Evolutionary conservation across 2,329 filamentous ascomycete species (phyloP).

Genomic region (Diaporthe vaccinii): DNA sequence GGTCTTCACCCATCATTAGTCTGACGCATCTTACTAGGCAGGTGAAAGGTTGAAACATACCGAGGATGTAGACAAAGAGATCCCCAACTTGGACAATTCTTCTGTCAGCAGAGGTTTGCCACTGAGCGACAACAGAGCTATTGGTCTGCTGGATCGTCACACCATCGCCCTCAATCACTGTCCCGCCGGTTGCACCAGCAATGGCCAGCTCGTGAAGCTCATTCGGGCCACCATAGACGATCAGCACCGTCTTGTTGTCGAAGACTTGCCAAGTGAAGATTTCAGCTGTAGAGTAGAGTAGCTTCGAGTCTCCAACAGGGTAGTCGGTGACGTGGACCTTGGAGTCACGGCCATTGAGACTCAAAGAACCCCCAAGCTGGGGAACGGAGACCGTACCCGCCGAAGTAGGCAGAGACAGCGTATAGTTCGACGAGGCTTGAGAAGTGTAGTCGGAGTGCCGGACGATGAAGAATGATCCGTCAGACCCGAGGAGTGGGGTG

Average conservation of each 20-base stretch:
- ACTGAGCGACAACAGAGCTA: conserved; percentile 48
- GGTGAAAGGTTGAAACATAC: conserved; percentile 48
- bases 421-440: conserved; percentile 70
- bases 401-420: conserved; percentile 71
- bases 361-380: conserved; percentile 68
- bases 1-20: conserved; percentile 31
- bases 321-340: conserved; percentile 79
- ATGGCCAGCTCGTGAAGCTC: conserved; percentile 76
- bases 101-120: conserved; percentile 48
- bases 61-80: conserved; percentile 61
- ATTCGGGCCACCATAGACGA: conserved; percentile 73
- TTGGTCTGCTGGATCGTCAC: conserved; percentile 45
- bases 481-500: conserved; percentile 71
- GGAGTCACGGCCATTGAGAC: conserved; percentile 73
- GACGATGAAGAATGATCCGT: conserved; percentile 73
- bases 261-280: conserved; percentile 79
- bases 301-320: conserved; percentile 66
- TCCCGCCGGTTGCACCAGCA: conserved; percentile 32
- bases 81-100: conserved; percentile 51
- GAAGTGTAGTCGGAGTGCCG: conserved; percentile 76
- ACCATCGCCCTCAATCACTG: conserved; percentile 41
- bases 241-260: conserved; percentile 68
- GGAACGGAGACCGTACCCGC: conserved; percentile 69
- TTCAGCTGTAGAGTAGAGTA: conserved; percentile 79
- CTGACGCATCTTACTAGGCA: background rate